Conservation (phyloP, 768 basidiomycete species). For the Termitomyces sp. region DNA sequence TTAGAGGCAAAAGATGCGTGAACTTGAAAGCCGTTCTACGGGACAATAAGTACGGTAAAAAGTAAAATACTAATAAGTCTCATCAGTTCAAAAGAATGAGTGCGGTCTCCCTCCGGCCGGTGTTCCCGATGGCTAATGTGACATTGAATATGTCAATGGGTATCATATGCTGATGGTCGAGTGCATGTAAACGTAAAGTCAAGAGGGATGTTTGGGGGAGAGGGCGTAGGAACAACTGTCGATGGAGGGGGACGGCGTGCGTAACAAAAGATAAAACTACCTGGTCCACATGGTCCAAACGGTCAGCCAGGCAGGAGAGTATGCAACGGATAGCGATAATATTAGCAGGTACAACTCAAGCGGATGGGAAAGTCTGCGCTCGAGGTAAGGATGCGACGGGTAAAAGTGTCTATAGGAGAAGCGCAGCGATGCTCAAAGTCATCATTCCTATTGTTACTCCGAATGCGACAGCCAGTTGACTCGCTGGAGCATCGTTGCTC, state of each 20-base stretch:
- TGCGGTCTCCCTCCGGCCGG: background rate
- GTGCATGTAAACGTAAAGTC: constrained; percentile 11
- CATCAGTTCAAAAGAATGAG: constrained; percentile 6
- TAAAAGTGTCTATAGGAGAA: constrained; percentile 30
- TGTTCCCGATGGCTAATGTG: constrained; percentile 8
- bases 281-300: constrained; percentile 19
- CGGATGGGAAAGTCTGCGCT: constrained; percentile 10
- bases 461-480: constrained; percentile 24
- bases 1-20: background rate
- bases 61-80: constrained; percentile 1
- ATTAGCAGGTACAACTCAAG: constrained; percentile 16
- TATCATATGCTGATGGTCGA: constrained; percentile 21
- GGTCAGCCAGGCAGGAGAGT: constrained; percentile 11
- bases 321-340: constrained; percentile 21
- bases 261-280: constrained; percentile 9
- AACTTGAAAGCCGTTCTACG: constrained; percentile 20
- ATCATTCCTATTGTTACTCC: constrained; percentile 29
- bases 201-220: background rate
- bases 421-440: constrained; percentile 26
- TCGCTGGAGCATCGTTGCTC: constrained; percentile 24
- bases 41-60: constrained; percentile 8
- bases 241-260: constrained; percentile 1
- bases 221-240: constrained; percentile 9
- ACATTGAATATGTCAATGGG: constrained; percentile 16
- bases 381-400: constrained; percentile 5